A percentile compares a stretch with the other conserved stretches of the same genome.
phyloP scores from a whole-genome alignment of 2,329 filamentous ascomycete genomes.

The Trichoderma koningii region DNA sequence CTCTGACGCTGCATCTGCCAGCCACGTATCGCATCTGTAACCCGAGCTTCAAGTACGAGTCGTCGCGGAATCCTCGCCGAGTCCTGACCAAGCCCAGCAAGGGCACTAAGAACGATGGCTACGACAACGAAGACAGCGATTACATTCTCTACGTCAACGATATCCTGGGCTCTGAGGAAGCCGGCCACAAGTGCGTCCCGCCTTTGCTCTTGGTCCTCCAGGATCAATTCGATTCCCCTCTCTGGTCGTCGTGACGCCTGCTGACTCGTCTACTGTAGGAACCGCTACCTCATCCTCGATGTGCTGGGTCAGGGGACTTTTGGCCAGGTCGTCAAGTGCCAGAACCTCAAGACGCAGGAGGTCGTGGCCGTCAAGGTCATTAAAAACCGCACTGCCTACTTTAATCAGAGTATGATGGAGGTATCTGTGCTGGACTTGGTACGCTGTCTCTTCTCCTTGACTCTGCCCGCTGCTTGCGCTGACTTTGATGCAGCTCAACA shows the following conservation, averaged over 20 bases:
- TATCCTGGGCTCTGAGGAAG: constrained; percentile 95
- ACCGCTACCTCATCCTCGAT: constrained; percentile 94
- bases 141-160: constrained; percentile 99
- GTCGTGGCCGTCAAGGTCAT: constrained; percentile 99
- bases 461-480: not conserved
- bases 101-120: constrained; percentile 96
- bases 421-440: constrained; percentile 95
- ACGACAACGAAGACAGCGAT: constrained; percentile 98
- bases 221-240: not conserved
- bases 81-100: constrained; percentile 99
- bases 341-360: constrained; percentile 97
- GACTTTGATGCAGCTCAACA: constrained; percentile 69
- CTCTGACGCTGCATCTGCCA: constrained; percentile 87
- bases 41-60: constrained; percentile 97
- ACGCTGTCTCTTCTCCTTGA: constrained; percentile 36
- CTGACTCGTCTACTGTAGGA: constrained; percentile 53
- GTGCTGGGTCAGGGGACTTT: constrained; percentile 97
- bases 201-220: not conserved
- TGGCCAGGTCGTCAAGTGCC: constrained; percentile 97
- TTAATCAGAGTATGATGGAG: constrained; percentile 99
- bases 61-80: constrained; percentile 89
- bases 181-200: constrained; percentile 83
- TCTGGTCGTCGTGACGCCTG: no score
- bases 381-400: constrained; percentile 98
- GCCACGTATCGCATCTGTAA: constrained; percentile 99